Conservation (phyloP, 1,284 basidiomycete species). For the Ustilago cynodontis region DNA sequence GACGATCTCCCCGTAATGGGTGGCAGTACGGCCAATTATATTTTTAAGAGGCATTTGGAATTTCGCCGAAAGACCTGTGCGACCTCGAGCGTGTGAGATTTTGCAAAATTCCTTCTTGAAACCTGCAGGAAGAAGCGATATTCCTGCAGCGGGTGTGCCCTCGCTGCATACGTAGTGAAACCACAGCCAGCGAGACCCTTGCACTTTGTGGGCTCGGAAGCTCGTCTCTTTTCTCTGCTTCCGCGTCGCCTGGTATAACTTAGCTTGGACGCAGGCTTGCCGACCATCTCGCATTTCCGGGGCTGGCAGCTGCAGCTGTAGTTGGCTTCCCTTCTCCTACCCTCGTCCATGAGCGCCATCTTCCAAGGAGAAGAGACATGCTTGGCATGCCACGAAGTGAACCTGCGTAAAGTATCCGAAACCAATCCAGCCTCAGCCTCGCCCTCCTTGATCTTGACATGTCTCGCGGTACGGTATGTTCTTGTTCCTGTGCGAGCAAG, state of each 20-base stretch:
- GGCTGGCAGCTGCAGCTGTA: neutral
- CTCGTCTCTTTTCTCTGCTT: neutral
- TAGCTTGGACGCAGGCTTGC: neutral
- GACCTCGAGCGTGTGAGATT: neutral
- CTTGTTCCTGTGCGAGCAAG: neutral
- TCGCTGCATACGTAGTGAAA: neutral
- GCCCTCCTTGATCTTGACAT: neutral
- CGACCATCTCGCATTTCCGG: conserved; percentile 5
- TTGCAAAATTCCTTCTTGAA: neutral
- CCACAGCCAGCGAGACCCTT: too few relatives aligned
- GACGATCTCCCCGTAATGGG: neutral
- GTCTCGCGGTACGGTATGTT: neutral
- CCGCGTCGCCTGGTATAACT: neutral
- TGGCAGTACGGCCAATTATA: conserved; percentile 6
- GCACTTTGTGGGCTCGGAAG: too few relatives aligned
- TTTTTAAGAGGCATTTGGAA: conserved; percentile 7
- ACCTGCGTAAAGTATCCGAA: neutral
- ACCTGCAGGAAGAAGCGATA: neutral
- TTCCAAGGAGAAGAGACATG: neutral
- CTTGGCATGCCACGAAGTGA: neutral
- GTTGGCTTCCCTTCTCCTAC: neutral
- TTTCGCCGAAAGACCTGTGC: conserved; percentile 24
- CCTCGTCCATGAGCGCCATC: neutral
- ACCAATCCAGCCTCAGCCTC: neutral
- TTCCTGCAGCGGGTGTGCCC: neutral